Base-by-base conservation (phyloP, 495 filamentous ascomycete genomes). In the Annulohypoxylon nitens region DNA sequence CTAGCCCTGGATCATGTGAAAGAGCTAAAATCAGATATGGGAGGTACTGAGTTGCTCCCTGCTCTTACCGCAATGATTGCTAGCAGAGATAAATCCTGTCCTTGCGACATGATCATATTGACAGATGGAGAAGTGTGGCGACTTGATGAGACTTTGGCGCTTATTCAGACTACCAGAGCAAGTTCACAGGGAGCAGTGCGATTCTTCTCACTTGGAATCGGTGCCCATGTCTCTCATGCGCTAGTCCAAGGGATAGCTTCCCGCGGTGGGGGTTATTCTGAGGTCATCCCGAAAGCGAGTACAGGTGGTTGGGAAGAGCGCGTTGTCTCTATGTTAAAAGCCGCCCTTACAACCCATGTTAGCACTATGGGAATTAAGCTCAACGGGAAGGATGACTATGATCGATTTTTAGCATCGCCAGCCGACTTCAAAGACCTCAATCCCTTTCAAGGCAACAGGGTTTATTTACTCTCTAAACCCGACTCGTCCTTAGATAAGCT, bases 91-190 rank as follows among this genome's bases (percentile, higher is more conserved):
- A 37, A 7, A 12, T 59, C 55, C 7, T 41, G 55, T 10, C 55
- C 55, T 59, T 59, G 55, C 55, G 55, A 59, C 34, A 16, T 59
- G 14, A 59, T 59, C 9, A 41, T 59, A 59, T 25, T 59, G 55
- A 59, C 55, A 6, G 55, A 59, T 59, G 55, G 55, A 18, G 33
- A 59, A 25, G 34, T 59, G 8, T 59, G 55, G 55, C n/a, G 55
- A 25, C 55, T 59, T 11, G 16, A 59, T 6, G 36, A 59, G 12
- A 59, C 55, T 16, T 33, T 59, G 18, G 4, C 12, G 5, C 55
- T 59, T 4, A 16, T 59, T 14, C 33, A 59, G 16, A 10, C 18
- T 20, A 59, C 55, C 34, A 59, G 34, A 25, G 18, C 20, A n/a
- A 41, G 6, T 18, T 59, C 55, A 2, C 33, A 23, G 16, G 55